These are phyloP conservation scores for Sherardia arvensis DNA, from an alignment of 257 asterid genomes.

Conservation along the genomic window DNA sequence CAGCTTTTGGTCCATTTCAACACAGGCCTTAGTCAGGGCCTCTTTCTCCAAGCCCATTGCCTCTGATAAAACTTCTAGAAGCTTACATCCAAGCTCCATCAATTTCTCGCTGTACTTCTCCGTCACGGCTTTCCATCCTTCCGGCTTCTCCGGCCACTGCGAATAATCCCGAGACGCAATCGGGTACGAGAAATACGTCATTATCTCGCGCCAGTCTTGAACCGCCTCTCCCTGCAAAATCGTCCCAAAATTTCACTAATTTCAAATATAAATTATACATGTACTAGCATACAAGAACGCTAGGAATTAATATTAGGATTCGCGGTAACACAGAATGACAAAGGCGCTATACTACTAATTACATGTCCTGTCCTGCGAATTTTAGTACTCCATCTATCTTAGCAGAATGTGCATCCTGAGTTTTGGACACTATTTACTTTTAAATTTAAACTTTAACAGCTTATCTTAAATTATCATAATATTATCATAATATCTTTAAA, in stretches of 20 bases:
- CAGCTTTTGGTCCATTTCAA: constrained; percentile 85
- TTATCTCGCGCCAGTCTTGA: constrained; percentile 86
- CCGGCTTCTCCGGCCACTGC: constrained; percentile 83
- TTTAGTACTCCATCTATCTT: no score
- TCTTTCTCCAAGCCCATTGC: constrained; percentile 76
- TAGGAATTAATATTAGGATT: no score
- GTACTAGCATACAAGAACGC: no score
- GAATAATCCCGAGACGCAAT: constrained; percentile 57
- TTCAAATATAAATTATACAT: no score
- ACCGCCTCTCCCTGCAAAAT: constrained; percentile 63
- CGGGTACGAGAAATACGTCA: constrained; percentile 81
- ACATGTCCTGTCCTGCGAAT: no score
- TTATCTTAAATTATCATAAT: no score
- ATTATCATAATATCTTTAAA: no score
- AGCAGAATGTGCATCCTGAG: no score
- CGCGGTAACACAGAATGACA: no score
- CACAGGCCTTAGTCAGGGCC: constrained; percentile 62
- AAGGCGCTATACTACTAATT: no score
- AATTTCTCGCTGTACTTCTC: constrained; percentile 46
- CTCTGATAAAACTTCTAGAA: constrained; percentile 58
- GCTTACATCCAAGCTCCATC: constrained; percentile 49
- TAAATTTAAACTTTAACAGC: no score
- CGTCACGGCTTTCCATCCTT: constrained; percentile 53
- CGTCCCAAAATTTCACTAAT: neutral
- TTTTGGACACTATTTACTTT: no score